phyloP scores from a whole-genome alignment of 352 stramenopile genomes.

The Phytophthora foliorum region DNA sequence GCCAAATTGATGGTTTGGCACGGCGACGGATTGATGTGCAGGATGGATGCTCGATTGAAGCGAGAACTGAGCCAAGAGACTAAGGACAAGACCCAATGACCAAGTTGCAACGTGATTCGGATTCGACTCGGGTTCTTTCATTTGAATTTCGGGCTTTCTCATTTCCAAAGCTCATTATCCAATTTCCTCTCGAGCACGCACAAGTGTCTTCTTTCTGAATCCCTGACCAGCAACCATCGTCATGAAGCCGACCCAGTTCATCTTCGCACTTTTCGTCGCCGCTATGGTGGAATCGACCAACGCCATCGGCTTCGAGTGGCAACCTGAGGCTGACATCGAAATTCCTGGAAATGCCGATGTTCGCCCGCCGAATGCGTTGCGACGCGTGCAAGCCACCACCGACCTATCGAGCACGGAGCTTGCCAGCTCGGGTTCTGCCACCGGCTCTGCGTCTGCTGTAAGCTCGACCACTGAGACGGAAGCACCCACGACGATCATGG shows the following conservation, averaged over 20 bases:
- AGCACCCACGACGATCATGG: conserved; percentile 62
- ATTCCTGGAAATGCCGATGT: conserved; percentile 24
- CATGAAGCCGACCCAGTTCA: conserved; percentile 46
- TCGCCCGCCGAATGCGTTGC: conserved; percentile 20
- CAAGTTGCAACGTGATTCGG: neutral
- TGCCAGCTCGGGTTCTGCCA: conserved; percentile 20
- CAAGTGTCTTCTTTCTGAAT: neutral
- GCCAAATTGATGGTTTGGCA: too few species aligned
- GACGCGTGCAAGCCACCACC: conserved; percentile 38
- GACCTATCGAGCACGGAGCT: conserved; percentile 29
- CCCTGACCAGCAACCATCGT: conserved; percentile 1
- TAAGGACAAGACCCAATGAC: neutral
- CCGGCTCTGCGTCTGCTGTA: conserved; percentile 21
- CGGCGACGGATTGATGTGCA: neutral
- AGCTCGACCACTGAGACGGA: conserved; percentile 38
- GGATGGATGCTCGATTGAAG: neutral
- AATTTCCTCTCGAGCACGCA: conserved; percentile 30
- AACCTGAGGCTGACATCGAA: conserved; percentile 36
- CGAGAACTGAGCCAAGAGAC: neutral
- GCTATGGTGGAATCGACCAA: conserved; percentile 22
- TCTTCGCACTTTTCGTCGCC: conserved; percentile 31
- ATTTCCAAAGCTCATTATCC: conserved; percentile 37
- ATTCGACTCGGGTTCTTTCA: neutral
- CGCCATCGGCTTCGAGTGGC: conserved; percentile 33
- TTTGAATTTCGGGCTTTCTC: neutral